Percentiles rank a stretch among this genome's conserved stretches.
These are phyloP conservation scores for Pseudogymnoascus sp. DNA, from an alignment of 2,329 filamentous ascomycete species.

Conservation along the genomic window DNA sequence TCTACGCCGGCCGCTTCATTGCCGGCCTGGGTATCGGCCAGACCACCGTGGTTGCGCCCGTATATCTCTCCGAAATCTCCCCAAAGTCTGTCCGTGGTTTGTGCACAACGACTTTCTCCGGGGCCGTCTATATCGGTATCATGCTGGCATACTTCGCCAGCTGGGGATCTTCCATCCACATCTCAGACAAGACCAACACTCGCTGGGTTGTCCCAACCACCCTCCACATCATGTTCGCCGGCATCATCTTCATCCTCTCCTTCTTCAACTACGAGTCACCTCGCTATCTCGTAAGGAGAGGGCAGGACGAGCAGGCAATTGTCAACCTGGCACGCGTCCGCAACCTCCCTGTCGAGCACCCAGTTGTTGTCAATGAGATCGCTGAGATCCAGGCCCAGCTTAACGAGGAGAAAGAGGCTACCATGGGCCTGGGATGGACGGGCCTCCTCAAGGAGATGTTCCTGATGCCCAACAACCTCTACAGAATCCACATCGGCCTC, in stretches of 20 bases:
- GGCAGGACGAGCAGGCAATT: constrained; percentile 50
- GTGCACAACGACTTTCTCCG: constrained; percentile 63
- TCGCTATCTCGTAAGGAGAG: constrained; percentile 59
- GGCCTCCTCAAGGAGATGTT: constrained; percentile 64
- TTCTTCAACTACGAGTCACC: constrained; percentile 64
- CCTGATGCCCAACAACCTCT: constrained; percentile 58
- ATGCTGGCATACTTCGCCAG: constrained; percentile 73
- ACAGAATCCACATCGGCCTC: constrained; percentile 60
- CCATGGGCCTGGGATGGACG: constrained; percentile 53
- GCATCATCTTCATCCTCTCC: constrained; percentile 60
- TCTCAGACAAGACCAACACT: constrained; percentile 34
- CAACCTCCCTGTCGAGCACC: constrained; percentile 48
- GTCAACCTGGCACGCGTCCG: constrained; percentile 49
- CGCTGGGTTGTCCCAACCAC: constrained; percentile 60
- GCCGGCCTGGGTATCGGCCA: constrained; percentile 56
- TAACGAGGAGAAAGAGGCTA: constrained; percentile 64
- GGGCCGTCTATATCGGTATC: constrained; percentile 68
- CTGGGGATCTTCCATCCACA: constrained; percentile 48
- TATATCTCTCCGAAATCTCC: constrained; percentile 66
- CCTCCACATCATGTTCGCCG: constrained; percentile 70
- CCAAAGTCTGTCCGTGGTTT: constrained; percentile 63
- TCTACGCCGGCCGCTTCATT: constrained; percentile 60
- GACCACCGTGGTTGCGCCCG: constrained; percentile 58
- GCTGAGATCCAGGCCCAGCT: constrained; percentile 56
- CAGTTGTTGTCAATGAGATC: constrained; percentile 55